phyloP scores from a whole-genome alignment of 2,329 filamentous ascomycete species.

The Ceratocystis ficicola region DNA sequence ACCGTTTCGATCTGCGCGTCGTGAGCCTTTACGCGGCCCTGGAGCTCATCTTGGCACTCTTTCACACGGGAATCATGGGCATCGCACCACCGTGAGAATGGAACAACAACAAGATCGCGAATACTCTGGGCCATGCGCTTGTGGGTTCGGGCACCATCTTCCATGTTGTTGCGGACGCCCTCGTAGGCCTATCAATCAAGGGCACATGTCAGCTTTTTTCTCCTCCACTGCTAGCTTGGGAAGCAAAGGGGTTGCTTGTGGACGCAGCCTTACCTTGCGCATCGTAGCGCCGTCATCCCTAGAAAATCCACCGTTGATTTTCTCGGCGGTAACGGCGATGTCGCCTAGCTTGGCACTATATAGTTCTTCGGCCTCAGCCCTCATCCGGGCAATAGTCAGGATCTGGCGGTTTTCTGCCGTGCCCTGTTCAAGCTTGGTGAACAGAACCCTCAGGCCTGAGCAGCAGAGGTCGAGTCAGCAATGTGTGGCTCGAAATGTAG shows the following conservation, averaged over 20 bases:
- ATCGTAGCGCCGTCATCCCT: slow-evolving; percentile 93
- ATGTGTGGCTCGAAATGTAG: not conserved
- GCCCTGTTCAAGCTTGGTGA: slow-evolving; percentile 92
- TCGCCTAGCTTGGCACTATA: slow-evolving; percentile 73
- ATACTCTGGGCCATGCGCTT: slow-evolving; percentile 94
- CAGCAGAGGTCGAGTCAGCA: not conserved
- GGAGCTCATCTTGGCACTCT: slow-evolving; percentile 88
- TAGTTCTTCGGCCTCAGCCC: slow-evolving; percentile 85
- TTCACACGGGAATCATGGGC: slow-evolving; percentile 84
- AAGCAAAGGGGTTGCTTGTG: not conserved
- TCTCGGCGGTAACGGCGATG: slow-evolving; percentile 72
- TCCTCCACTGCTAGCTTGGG: not conserved
- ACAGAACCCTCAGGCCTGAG: slow-evolving; percentile 75
- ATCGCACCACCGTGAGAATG: slow-evolving; percentile 92
- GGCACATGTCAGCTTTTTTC: not conserved
- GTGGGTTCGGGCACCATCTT: slow-evolving; percentile 78
- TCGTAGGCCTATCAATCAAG: slow-evolving; percentile 62
- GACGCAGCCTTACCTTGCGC: slow-evolving; percentile 58
- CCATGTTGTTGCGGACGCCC: slow-evolving; percentile 83
- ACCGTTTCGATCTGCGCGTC: slow-evolving; percentile 82
- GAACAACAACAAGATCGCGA: slow-evolving; percentile 84
- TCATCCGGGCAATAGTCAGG: slow-evolving; percentile 79
- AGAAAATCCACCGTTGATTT: slow-evolving; percentile 68
- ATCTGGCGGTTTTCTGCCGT: slow-evolving; percentile 92
- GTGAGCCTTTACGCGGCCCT: slow-evolving; percentile 79